Base-by-base conservation (phyloP, 768 basidiomycete genomes). In the Arthromyces matolae region DNA sequence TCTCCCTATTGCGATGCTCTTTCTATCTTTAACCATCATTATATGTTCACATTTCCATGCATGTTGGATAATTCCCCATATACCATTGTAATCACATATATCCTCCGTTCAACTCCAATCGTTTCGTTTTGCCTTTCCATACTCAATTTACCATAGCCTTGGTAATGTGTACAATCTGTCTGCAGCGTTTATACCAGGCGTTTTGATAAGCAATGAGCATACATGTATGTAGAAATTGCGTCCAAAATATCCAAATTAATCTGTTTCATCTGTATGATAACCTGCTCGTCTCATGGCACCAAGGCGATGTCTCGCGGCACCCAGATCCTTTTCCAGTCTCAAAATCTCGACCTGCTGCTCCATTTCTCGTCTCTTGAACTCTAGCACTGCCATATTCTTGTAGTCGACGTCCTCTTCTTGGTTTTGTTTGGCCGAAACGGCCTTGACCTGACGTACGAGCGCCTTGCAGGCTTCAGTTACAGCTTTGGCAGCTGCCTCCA, bases 261-360 rank as follows among this genome's bases (percentile, higher is more conserved):
- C 87, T 37, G 82, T 88, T 70, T 91, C 89, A 58, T 89, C 80
- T 24, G 89, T 89, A 64, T 93, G 90, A 60, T 93, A 93, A 61
- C 90, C 90, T 42, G 90, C 90, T 37, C 89, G 78, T 57, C 90
- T 78, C 89, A 93, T 92, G 16, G 80, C 81, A 23, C 90, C 90
- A 47, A 93, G 68, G 53, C 79, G 78, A 64, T 88, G 86, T 52
- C 90, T 80, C 16, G 90, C 88, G 36, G 84, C 93, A 18, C 89
- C 89, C 29, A 99, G 73, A 0, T 97, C 93, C 72, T 96, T 96
- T 75, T 98, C 96, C 58, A 97, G 68, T 63, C 86, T 93, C 56
- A 99, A 73, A 56, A 99, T 96, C 65, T 95, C 90, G n/a, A 98
- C 96, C 68, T 97, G 94, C 61, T 95, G 93, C 71, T 98, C 96